Conservation (phyloP, 352 stramenopile species). For the Blastocystis sp. region DNA sequence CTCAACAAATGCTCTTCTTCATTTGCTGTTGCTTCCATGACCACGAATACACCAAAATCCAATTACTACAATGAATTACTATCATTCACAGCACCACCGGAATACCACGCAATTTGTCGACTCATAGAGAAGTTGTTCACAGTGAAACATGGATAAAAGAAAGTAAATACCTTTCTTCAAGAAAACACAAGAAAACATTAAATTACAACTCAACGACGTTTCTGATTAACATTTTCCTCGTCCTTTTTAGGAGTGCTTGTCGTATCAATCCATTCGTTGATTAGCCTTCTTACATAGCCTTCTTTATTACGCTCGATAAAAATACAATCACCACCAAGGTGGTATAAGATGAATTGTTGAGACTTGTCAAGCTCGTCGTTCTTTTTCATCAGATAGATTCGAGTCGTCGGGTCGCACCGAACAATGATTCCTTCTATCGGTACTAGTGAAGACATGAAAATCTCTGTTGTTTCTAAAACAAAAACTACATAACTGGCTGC, state of each 20-base stretch:
- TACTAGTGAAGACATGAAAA: constrained; percentile 37
- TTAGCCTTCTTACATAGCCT: constrained; percentile 30
- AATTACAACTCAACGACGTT: no score
- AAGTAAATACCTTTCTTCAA: no score
- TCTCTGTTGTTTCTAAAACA: neutral
- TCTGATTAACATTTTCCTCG: neutral
- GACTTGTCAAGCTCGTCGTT: neutral
- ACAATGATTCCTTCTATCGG: neutral
- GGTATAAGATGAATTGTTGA: constrained; percentile 22
- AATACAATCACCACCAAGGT: neutral
- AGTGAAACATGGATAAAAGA: no score
- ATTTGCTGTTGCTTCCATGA: neutral
- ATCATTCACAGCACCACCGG: neutral
- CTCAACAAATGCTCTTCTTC: neutral
- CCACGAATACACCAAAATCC: neutral
- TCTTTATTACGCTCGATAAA: constrained; percentile 33
- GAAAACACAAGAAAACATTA: no score
- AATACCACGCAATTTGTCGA: neutral
- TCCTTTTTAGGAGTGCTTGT: constrained; percentile 48
- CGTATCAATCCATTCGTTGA: constrained; percentile 56
- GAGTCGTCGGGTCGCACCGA: constrained; percentile 1
- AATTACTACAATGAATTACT: neutral
- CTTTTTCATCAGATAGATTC: constrained; percentile 31
- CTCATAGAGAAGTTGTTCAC: neutral
- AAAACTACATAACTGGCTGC: neutral